phyloP scores from a whole-genome alignment of 1,139 yeast genomes.

The Taiozyma sp. region DNA sequence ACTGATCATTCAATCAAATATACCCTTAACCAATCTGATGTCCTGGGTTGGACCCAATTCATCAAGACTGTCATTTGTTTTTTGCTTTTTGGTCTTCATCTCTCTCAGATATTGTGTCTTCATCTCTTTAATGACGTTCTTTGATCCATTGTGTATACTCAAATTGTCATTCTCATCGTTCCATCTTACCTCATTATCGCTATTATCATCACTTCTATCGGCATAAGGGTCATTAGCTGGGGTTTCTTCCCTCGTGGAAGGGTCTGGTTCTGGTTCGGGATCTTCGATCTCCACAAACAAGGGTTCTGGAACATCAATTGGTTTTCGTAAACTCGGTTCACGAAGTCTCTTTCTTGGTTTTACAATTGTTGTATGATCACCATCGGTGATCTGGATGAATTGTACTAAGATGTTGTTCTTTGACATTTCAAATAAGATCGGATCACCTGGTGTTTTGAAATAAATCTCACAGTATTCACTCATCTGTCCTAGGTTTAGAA shows the following conservation, averaged over 20 bases:
- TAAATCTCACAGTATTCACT: constrained; percentile 38
- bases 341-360: constrained; percentile 3
- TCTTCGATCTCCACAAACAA: constrained; percentile 12
- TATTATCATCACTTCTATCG: neutral
- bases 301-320: neutral
- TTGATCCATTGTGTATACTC: neutral
- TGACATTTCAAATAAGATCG: constrained; percentile 40
- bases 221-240: neutral
- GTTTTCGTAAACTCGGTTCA: neutral
- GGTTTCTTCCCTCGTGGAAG: neutral
- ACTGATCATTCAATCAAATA: constrained; percentile 25
- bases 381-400: constrained; percentile 43
- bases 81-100: constrained; percentile 13
- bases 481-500: constrained; percentile 33
- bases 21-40: constrained; percentile 24
- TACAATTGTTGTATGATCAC: constrained; percentile 11
- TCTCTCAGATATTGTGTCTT: constrained; percentile 14
- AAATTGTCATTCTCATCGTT: constrained; percentile 2
- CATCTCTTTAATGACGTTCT: constrained; percentile 10
- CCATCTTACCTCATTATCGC: constrained; percentile 1
- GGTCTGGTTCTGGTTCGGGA: neutral
- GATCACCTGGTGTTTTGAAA: constrained; percentile 49
- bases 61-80: constrained; percentile 3
- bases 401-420: constrained; percentile 31
- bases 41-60: constrained; percentile 33